Base-by-base conservation (phyloP, 2,329 filamentous ascomycete genomes). In the Xylariales sp. region DNA sequence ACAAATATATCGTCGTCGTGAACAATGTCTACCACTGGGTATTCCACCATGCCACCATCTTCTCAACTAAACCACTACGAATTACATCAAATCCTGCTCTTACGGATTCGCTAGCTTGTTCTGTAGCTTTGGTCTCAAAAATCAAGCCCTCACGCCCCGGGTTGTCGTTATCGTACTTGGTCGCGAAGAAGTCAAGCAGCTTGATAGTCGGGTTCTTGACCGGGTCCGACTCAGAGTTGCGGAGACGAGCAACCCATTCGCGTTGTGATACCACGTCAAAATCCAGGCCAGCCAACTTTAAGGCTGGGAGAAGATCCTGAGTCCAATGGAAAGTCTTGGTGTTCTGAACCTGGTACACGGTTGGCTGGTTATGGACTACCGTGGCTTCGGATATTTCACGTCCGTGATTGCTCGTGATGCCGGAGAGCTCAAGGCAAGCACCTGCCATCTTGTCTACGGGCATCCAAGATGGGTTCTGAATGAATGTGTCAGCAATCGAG, bases 281-380 rank as follows among this genome's bases (percentile, higher is more conserved):
- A 12, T 60, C 44, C 5, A 77, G 51, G 0, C 72, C 71, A 0
- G 68, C 63, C 0, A 56, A 51, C n/a, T 53, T 56, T 6, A 81
- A 56, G 3, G 66, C 64, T 2, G 75, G 75, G 0, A 81, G 63
- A 3, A 82, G 55, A 38, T 78, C 70, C 0, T 61, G 43, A 0
- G 70, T 74, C 73, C 74, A 80, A 21, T 69, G 62, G 48, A 75
- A 69, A 1, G 61, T 56, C 5, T 48, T 55, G 0, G 68, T 66
- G 44, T 78, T 78, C n/a, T 73, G 62, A 7, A 82, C 59, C 43
- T 80, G 73, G 44, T 70, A 76, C 12, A 78, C 63, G 0, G 62
- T 50, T 3, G 55, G 49, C 2, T 37, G 14, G 10, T 45, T 43
- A 6, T 28, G 24, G 5, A 21, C 21, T 9, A 11, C 14, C 6